Percentiles rank a stretch among this genome's conserved stretches.
phyloP scores from a whole-genome alignment of 495 filamentous ascomycete genomes.

The Aspergillus carlsbadensis region DNA sequence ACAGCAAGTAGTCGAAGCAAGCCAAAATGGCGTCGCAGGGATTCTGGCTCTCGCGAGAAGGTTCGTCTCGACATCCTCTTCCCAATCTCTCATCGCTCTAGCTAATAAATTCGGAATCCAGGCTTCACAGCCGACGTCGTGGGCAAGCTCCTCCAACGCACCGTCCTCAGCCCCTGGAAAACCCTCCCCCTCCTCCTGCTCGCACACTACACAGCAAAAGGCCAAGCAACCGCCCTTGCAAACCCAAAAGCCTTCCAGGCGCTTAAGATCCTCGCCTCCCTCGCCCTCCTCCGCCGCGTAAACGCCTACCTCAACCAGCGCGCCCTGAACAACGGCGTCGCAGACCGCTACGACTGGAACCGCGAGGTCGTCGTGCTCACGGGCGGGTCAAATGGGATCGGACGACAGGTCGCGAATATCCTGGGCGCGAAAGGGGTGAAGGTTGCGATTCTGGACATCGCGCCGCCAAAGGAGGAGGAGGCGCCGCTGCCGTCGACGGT shows the following conservation, averaged over 20 bases:
- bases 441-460: slow-evolving; percentile 70
- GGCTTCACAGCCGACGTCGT: slow-evolving; percentile 64
- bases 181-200: slow-evolving; percentile 55
- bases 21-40: slow-evolving; percentile 23
- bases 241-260: slow-evolving; percentile 39
- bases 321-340: slow-evolving; percentile 59
- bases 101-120: slow-evolving; percentile 19
- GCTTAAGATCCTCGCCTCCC: slow-evolving; percentile 23
- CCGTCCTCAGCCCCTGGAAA: slow-evolving; percentile 59
- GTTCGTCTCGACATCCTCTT: slow-evolving; percentile 12
- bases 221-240: slow-evolving; percentile 46
- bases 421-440: slow-evolving; percentile 58
- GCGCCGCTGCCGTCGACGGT: slow-evolving; percentile 52
- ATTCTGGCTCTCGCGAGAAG: slow-evolving; percentile 36
- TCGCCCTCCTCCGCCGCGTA: slow-evolving; percentile 48
- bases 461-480: slow-evolving; percentile 48
- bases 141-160: slow-evolving; percentile 51
- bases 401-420: slow-evolving; percentile 57
- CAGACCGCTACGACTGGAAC: slow-evolving; percentile 65
- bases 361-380: slow-evolving; percentile 71
- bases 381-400: slow-evolving; percentile 70
- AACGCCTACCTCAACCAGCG: slow-evolving; percentile 50
- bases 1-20: neutral
- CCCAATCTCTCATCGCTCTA: neutral
- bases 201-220: slow-evolving; percentile 58